Conservation (phyloP, 75 land plant genomes). For the Selaginella moellendorffii region DNA sequence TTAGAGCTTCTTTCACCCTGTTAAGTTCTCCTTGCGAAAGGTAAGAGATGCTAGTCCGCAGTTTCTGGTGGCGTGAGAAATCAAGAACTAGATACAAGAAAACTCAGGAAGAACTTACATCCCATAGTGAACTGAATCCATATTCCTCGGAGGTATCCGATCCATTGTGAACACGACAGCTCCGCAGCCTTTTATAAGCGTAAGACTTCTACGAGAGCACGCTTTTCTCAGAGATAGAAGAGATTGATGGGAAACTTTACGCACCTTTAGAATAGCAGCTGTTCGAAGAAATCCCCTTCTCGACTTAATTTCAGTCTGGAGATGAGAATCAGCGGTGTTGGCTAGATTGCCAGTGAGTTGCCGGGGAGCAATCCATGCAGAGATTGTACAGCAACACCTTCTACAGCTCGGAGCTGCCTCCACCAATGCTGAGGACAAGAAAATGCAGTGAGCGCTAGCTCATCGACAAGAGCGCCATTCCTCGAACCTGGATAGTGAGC, state of each 20-base stretch:
- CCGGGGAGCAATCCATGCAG: constrained; percentile 72
- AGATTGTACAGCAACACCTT: constrained; percentile 42
- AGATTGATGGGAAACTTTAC: not conserved
- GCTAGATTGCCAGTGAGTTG: constrained; percentile 64
- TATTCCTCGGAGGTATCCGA: constrained; percentile 2
- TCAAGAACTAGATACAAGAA: not conserved
- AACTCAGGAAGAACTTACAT: not conserved
- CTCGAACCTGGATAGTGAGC: no score
- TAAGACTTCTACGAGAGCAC: not conserved
- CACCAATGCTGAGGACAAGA: no score
- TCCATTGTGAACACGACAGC: not conserved
- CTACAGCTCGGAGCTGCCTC: no score
- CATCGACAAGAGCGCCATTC: no score
- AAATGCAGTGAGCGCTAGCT: no score
- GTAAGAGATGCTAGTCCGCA: constrained; percentile 58
- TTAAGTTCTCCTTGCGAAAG: constrained; percentile 49
- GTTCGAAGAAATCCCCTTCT: not conserved
- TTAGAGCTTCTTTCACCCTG: constrained; percentile 54
- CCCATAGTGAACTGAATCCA: not conserved
- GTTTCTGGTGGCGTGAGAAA: constrained; percentile 35
- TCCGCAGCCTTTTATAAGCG: not conserved
- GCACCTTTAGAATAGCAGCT: constrained; percentile 4
- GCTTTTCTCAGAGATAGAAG: no score
- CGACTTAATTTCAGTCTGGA: constrained; percentile 4
- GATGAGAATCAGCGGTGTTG: constrained; percentile 41